A percentile compares a stretch with the other conserved stretches of the same genome.
Conservation (phyloP, 306 rosid species). For the Lathyrus aphaca region DNA sequence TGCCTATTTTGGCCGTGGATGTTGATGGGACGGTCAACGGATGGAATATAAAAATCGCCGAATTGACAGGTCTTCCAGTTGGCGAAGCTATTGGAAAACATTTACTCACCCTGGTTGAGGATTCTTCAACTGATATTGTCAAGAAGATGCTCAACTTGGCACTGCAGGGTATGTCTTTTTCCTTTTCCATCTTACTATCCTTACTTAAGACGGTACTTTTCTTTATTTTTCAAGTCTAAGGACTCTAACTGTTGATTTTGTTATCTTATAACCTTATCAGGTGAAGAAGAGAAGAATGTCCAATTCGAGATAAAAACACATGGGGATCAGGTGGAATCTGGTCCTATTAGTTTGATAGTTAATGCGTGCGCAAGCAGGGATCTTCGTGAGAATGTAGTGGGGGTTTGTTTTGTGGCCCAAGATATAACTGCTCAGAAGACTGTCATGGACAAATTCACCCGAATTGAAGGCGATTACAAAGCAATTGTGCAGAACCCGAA, state of each 20-base stretch:
- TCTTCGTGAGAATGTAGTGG: constrained; percentile 75
- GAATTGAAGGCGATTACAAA: constrained; percentile 94
- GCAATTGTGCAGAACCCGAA: constrained; percentile 92
- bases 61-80: constrained; percentile 88
- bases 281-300: constrained; percentile 87
- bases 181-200: constrained; percentile 11
- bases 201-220: not conserved
- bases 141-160: constrained; percentile 75
- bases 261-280: constrained; percentile 53
- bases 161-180: constrained; percentile 59
- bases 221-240: constrained; percentile 19
- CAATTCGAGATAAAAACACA: constrained; percentile 90
- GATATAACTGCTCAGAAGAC: constrained; percentile 93
- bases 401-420: constrained; percentile 97
- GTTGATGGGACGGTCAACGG: constrained; percentile 82
- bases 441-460: constrained; percentile 95
- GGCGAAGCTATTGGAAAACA: constrained; percentile 81
- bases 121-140: constrained; percentile 65
- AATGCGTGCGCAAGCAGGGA: constrained; percentile 96
- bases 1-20: constrained; percentile 91
- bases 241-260: constrained; percentile 29
- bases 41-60: constrained; percentile 88
- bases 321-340: constrained; percentile 61
- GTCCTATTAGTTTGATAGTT: constrained; percentile 82
- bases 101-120: constrained; percentile 83